These are phyloP conservation scores for Ambispora gerdemannii DNA, from an alignment of 192 early-diverging fungal species.

Conservation along the genomic window DNA sequence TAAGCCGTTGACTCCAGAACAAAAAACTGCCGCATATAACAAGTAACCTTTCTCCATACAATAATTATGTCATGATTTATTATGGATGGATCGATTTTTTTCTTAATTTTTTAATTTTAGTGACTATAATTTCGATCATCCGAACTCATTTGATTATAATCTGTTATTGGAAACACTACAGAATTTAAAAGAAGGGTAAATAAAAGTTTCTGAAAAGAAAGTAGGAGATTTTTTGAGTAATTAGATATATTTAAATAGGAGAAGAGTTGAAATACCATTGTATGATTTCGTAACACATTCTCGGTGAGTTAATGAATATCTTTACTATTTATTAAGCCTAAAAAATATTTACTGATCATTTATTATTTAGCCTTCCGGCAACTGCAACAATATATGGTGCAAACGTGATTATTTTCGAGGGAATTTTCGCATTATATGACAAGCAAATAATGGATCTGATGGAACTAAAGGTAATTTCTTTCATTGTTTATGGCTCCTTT, in stretches of 20 bases:
- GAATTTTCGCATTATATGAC: slow-evolving; percentile 95
- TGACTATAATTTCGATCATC: slow-evolving; percentile 93
- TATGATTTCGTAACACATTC: slow-evolving; percentile 91
- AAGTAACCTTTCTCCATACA: slow-evolving; percentile 35
- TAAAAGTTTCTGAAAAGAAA: too few species aligned
- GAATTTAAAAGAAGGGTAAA: slow-evolving; percentile 75
- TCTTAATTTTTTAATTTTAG: slow-evolving; percentile 35
- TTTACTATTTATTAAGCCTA: neutral
- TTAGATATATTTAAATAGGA: too few species aligned
- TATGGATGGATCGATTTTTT: neutral
- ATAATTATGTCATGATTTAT: slow-evolving; percentile 4
- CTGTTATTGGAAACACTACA: slow-evolving; percentile 63
- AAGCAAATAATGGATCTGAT: slow-evolving; percentile 73
- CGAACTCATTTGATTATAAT: slow-evolving; percentile 85
- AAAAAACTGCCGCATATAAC: slow-evolving; percentile 51
- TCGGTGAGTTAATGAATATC: slow-evolving; percentile 40
- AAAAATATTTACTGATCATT: neutral
- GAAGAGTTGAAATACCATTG: slow-evolving; percentile 76
- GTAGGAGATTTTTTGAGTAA: too few species aligned
- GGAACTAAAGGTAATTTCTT: slow-evolving; percentile 65
- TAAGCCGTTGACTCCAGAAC: slow-evolving; percentile 74
- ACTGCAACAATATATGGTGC: slow-evolving; percentile 83
- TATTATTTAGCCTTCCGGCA: slow-evolving; percentile 41
- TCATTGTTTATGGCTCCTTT: slow-evolving; percentile 2
- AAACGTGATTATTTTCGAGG: slow-evolving; percentile 95